These are phyloP conservation scores for Rauvolfia tetraphylla DNA, from an alignment of 257 asterid species.

Conservation along the genomic window DNA sequence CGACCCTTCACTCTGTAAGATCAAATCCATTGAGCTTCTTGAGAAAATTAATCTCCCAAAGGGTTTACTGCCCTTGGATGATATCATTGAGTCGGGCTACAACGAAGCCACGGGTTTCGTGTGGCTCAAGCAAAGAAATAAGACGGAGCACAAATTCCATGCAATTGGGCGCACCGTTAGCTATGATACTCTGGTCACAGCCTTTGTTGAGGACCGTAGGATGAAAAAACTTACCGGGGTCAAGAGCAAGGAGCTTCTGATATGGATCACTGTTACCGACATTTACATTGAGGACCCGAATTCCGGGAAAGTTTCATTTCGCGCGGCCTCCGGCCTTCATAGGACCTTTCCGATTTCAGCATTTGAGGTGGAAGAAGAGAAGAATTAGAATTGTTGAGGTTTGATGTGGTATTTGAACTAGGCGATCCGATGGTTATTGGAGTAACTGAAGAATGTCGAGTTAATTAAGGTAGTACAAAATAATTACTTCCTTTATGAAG, in stretches of 20 bases:
- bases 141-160: conserved; percentile 44
- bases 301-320: conserved; percentile 48
- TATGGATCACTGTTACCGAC: conserved; percentile 61
- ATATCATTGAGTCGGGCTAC: conserved; percentile 55
- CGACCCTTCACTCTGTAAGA: conserved; percentile 53
- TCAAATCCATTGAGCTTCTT: conserved; percentile 54
- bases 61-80: conserved; percentile 64
- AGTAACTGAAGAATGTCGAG: neutral
- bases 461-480: too few species aligned
- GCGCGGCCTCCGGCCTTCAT: conserved; percentile 50
- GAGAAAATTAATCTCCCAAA: conserved; percentile 51
- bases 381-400: conserved; percentile 20
- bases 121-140: conserved; percentile 64
- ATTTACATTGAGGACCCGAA: conserved; percentile 45
- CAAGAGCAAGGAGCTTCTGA: too few species aligned
- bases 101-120: conserved; percentile 57
- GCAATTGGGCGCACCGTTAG: conserved; percentile 48
- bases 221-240: conserved; percentile 74
- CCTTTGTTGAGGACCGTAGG: conserved; percentile 55
- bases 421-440: neutral
- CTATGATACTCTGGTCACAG: conserved; percentile 67
- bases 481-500: too few species aligned
- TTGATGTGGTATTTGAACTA: neutral
- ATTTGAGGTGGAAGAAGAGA: conserved; percentile 40
- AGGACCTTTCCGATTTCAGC: conserved; percentile 59